Conservation (phyloP, 441 rosid species). For the Hura crepitans region DNA sequence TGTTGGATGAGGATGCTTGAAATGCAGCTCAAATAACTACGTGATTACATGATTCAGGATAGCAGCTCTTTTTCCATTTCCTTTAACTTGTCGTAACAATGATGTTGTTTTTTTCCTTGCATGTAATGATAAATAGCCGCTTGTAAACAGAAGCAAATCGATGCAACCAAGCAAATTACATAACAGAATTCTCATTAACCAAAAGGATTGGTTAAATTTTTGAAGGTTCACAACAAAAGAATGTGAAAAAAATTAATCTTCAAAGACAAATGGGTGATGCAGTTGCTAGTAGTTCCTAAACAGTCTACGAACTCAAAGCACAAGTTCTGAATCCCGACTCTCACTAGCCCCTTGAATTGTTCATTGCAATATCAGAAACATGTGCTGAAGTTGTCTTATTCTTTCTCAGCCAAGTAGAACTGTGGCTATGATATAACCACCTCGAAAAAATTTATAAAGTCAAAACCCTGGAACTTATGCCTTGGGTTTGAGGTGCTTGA, state of each 20-base stretch:
- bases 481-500: constrained; percentile 62
- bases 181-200: constrained; percentile 1
- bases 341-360: constrained; percentile 6
- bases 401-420: constrained; percentile 15
- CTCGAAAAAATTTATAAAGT: constrained; percentile 14
- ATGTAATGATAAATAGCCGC: not conserved
- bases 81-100: no score
- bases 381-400: constrained; percentile 35
- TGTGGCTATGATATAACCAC: constrained; percentile 33
- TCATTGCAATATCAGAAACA: constrained; percentile 18
- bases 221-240: not conserved
- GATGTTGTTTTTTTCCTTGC: not conserved
- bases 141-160: not conserved
- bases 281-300: constrained; percentile 5
- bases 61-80: no score
- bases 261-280: constrained; percentile 15
- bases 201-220: constrained; percentile 1
- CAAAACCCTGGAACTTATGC: constrained; percentile 33
- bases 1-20: not conserved
- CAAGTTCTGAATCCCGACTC: not conserved
- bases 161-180: constrained; percentile 11
- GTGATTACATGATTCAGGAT: no score
- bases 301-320: constrained; percentile 15
- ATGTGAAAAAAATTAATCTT: not conserved
- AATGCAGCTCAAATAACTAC: no score